Percentiles rank a stretch among this genome's conserved stretches.
These are phyloP conservation scores for Bruguiera gymnorhiza DNA, from an alignment of 345 rosid genomes.

Conservation along the genomic window DNA sequence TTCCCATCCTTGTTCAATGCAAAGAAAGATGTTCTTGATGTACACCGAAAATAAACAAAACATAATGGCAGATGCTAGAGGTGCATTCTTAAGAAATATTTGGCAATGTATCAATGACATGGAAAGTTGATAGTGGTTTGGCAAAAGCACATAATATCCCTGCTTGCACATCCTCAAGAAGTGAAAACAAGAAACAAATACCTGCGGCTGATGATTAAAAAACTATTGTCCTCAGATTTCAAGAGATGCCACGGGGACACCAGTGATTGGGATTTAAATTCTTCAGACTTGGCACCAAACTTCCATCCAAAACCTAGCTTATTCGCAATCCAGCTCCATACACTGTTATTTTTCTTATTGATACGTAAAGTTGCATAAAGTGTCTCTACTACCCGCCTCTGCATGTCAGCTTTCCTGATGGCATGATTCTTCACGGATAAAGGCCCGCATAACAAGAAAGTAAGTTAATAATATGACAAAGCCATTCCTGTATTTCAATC, in stretches of 20 bases:
- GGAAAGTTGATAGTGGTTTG: not conserved
- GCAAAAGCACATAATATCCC: not conserved
- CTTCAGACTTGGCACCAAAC: constrained; percentile 42
- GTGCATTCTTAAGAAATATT: too few relatives aligned
- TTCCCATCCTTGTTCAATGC: not conserved
- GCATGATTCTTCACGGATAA: constrained; percentile 69
- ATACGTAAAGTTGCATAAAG: constrained; percentile 55
- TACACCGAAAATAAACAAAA: not conserved
- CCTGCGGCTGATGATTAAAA: constrained; percentile 61
- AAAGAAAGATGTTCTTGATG: not conserved
- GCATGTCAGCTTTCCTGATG: constrained; percentile 81
- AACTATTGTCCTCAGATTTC: constrained; percentile 43
- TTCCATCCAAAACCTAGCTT: constrained; percentile 55
- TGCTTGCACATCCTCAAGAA: not conserved
- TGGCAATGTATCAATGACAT: not conserved
- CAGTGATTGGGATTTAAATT: constrained; percentile 41
- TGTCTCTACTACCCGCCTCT: constrained; percentile 77
- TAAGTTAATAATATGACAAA: not conserved
- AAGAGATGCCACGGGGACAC: constrained; percentile 89
- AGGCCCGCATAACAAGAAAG: constrained; percentile 8
- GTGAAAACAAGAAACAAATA: constrained; percentile 19
- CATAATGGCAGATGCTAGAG: too few relatives aligned
- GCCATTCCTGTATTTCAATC: not conserved
- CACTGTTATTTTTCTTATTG: constrained; percentile 36
- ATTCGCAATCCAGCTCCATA: constrained; percentile 70